Base-by-base conservation (phyloP, 192 early-diverging fungal species). In the Umbelopsis ramanniana region DNA sequence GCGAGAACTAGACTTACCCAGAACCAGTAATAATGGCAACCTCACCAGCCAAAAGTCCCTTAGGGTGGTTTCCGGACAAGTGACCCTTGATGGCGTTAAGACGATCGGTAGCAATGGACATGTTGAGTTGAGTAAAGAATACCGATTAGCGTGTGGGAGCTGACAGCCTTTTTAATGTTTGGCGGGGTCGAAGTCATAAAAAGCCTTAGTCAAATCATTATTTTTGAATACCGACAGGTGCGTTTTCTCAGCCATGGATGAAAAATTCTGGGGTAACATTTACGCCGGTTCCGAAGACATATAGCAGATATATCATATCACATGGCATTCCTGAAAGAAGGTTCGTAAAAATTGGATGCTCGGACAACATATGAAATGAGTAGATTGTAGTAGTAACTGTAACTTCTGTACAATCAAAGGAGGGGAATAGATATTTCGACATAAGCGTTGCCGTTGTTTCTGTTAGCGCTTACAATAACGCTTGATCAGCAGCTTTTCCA, bases 11-110 rank as follows among this genome's bases (percentile, higher is more conserved):
- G 19, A 68, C 72, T 71, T 82, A 88, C 88, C 87, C 88, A 67
- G 87, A 86, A 57, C 88, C 88, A 43, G 88, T 89, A 72, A 89
- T 82, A 37, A 89, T 89, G 50, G 88, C 87, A 15, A 89, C 88
- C 72, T 89, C 85, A 52, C 76, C 76, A 37, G 82, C 79, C 54
- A 89, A 82, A 35, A 89, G 71, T 68, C 88, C 88, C 4, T 73
- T 52, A 43, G 83, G 80, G 53, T 77, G 80, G 52, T 80, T 78
- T n/a, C 79, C 85, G 46, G 83, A 82, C 72, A 81, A 81, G 66
- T 81, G 79, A 23, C 74, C 74, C 46, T 75, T 73, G 17, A 81
- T 81, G 50, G 71, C 68, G 68, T 76, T 73, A 35, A 81, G 66
- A 72, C 79, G 79, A 72, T 76, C 74, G 37, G 72, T 48, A 68